phyloP scores from a whole-genome alignment of 805 yeast genomes.

The Yueomyces sp. region DNA sequence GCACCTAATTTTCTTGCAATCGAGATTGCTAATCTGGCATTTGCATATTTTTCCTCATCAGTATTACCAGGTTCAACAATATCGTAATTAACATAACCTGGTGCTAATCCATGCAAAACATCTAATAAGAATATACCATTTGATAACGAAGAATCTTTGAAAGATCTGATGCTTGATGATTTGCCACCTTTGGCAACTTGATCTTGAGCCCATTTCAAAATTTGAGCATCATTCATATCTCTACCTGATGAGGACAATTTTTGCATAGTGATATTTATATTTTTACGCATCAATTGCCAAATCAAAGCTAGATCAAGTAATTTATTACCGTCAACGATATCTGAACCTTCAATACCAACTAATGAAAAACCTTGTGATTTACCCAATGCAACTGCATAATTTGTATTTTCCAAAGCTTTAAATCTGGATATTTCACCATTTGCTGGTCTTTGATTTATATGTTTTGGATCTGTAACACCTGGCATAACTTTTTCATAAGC shows the following conservation, averaged over 20 bases:
- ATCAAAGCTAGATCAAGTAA: slow-evolving; percentile 83
- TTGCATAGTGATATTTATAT: slow-evolving; percentile 73
- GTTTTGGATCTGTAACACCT: slow-evolving; percentile 69
- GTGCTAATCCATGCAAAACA: slow-evolving; percentile 83
- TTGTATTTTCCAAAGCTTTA: slow-evolving; percentile 94
- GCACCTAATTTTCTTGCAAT: slow-evolving; percentile 98
- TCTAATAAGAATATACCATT: slow-evolving; percentile 77
- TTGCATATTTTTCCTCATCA: slow-evolving; percentile 81
- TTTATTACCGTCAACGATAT: slow-evolving; percentile 86
- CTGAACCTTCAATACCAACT: slow-evolving; percentile 97
- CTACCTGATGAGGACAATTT: slow-evolving; percentile 59
- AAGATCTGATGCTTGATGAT: slow-evolving; percentile 57
- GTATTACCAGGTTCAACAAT: slow-evolving; percentile 68
- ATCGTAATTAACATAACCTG: slow-evolving; percentile 95
- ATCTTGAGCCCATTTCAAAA: slow-evolving; percentile 86
- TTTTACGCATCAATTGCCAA: slow-evolving; percentile 98
- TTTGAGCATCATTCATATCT: slow-evolving; percentile 72
- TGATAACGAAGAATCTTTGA: slow-evolving; percentile 68
- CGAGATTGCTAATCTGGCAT: slow-evolving; percentile 93
- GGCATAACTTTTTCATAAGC: slow-evolving; percentile 95
- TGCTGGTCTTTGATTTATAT: slow-evolving; percentile 73
- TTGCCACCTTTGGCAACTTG: slow-evolving; percentile 82
- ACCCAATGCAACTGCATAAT: slow-evolving; percentile 95
- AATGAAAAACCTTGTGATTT: slow-evolving; percentile 83
- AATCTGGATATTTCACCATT: slow-evolving; percentile 77